These are phyloP conservation scores for Hysterium pulicare DNA, from an alignment of 2,329 filamentous ascomycete genomes.

Conservation along the genomic window DNA sequence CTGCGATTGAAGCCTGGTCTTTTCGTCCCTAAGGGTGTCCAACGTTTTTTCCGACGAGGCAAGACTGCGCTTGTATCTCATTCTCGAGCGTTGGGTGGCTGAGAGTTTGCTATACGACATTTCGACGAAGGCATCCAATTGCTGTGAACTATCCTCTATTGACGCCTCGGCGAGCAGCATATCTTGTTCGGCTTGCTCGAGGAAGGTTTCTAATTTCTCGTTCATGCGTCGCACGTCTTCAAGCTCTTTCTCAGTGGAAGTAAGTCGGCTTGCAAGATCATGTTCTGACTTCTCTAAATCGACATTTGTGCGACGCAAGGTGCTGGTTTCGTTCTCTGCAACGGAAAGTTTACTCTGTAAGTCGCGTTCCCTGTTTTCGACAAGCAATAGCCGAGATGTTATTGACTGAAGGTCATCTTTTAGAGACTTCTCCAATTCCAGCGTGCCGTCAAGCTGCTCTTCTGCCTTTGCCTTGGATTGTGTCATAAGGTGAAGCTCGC, in stretches of 20 bases:
- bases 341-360: constrained; percentile 19
- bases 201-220: constrained; percentile 27
- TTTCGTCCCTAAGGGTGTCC: constrained; percentile 24
- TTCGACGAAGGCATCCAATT: constrained; percentile 22
- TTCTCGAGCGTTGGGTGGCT: constrained; percentile 21
- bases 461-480: constrained; percentile 15
- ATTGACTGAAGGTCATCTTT: constrained; percentile 5
- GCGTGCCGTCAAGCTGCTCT: constrained; percentile 13
- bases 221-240: constrained; percentile 26
- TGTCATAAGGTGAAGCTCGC: no score
- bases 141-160: constrained; percentile 27
- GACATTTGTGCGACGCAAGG: constrained; percentile 23
- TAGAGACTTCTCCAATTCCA: constrained; percentile 11
- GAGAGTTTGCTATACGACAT: constrained; percentile 29
- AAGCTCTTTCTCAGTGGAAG: constrained; percentile 31
- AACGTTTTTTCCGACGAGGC: constrained; percentile 26
- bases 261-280: constrained; percentile 23
- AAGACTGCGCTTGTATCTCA: constrained; percentile 30
- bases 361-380: constrained; percentile 18
- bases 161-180: constrained; percentile 28
- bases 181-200: constrained; percentile 28
- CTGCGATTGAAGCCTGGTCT: constrained; percentile 24
- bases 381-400: constrained; percentile 8
- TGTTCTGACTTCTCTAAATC: constrained; percentile 28
- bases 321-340: constrained; percentile 25